phyloP scores from a whole-genome alignment of 2,329 filamentous ascomycete species.

The Fusarium compactum region DNA sequence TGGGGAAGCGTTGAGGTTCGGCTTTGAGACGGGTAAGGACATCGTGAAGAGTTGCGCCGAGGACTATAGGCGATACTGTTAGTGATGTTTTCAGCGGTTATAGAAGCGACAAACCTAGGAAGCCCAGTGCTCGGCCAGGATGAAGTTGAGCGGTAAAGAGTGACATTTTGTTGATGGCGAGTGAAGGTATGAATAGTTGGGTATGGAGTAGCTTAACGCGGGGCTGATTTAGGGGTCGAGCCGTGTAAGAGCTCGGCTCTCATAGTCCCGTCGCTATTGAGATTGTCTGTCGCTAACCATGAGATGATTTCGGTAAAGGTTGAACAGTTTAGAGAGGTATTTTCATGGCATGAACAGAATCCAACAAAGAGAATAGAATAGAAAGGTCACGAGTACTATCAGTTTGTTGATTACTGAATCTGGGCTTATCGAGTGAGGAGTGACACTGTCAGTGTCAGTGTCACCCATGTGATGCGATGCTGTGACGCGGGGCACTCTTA shows the following conservation, averaged over 20 bases:
- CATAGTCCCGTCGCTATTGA: constrained; percentile 16
- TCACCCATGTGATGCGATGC: constrained; percentile 40
- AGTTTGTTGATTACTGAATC: not conserved
- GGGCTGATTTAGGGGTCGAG: constrained; percentile 40
- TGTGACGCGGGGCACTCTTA: constrained; percentile 33
- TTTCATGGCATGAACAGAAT: not conserved
- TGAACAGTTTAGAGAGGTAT: not conserved
- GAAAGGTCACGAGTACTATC: constrained; percentile 34
- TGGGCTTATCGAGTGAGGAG: constrained; percentile 33
- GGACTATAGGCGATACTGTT: constrained; percentile 64
- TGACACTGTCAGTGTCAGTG: constrained; percentile 15
- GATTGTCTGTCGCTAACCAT: constrained; percentile 23
- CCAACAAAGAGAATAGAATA: constrained; percentile 4
- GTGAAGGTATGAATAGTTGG: constrained; percentile 7
- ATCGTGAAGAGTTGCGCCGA: constrained; percentile 93
- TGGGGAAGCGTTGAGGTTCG: constrained; percentile 84
- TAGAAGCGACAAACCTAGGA: constrained; percentile 59
- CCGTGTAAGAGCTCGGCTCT: constrained; percentile 35
- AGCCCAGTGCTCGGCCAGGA: constrained; percentile 75
- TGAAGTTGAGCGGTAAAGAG: constrained; percentile 72
- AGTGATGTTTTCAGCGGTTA: not conserved
- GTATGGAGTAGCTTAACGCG: constrained; percentile 21
- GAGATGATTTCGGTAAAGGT: not conserved
- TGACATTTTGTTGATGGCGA: constrained; percentile 53
- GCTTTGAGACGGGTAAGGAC: constrained; percentile 88